Percentiles rank a stretch among this genome's conserved stretches.
These are phyloP conservation scores for Dactylellina sp. DNA, from an alignment of 2,329 filamentous ascomycete genomes.

Conservation along the genomic window DNA sequence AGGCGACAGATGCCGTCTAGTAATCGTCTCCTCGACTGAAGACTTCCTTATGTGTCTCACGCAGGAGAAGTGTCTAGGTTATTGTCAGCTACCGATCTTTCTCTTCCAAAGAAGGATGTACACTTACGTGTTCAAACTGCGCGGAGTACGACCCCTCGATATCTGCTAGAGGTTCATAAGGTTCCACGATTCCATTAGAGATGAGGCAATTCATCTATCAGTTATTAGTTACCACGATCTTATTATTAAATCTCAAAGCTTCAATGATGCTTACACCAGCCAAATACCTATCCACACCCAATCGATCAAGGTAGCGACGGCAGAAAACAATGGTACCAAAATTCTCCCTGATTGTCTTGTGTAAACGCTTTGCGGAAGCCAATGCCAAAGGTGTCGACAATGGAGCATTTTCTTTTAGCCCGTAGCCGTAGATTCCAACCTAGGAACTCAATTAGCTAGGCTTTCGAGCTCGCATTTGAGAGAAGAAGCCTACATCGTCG, in stretches of 20 bases:
- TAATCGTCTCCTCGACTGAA: conserved; percentile 88
- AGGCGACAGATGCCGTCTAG: conserved; percentile 65
- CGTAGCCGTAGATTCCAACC: conserved; percentile 89
- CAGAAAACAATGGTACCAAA: conserved; percentile 93
- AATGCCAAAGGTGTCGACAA: conserved; percentile 72
- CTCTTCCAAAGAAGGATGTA: not conserved
- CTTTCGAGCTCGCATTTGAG: not conserved
- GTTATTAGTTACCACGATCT: conserved; percentile 68
- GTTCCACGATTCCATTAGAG: conserved; percentile 74
- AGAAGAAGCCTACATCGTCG: conserved; percentile 75
- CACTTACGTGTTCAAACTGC: conserved; percentile 89
- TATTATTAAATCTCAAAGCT: conserved; percentile 71
- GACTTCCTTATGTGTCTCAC: conserved; percentile 85
- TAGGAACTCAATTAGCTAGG: conserved; percentile 59
- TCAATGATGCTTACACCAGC: conserved; percentile 73
- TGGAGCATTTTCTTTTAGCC: conserved; percentile 72
- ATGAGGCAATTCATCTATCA: conserved; percentile 48
- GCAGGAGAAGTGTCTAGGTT: conserved; percentile 77
- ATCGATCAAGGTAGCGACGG: conserved; percentile 85
- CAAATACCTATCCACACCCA: conserved; percentile 95
- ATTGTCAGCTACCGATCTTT: not conserved
- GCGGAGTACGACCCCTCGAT: conserved; percentile 90
- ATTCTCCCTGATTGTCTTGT: conserved; percentile 93
- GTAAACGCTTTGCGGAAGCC: conserved; percentile 82
- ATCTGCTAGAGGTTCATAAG: conserved; percentile 87